Evolutionary conservation across 345 rosid species (phyloP), one percentile per base, ranked within the genome.

Genomic region (Aethionema arabicum): DNA sequence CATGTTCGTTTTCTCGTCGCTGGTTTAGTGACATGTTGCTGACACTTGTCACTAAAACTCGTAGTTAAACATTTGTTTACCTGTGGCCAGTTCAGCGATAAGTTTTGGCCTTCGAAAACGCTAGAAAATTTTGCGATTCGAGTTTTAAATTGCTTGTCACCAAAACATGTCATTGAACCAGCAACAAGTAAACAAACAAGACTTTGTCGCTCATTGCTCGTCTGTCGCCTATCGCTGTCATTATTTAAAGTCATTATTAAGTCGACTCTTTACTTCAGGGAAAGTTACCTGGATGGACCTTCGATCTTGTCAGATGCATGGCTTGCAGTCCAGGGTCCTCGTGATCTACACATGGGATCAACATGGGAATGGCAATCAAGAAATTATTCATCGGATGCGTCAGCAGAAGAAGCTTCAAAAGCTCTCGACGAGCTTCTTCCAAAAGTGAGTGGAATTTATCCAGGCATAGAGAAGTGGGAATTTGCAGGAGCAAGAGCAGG

Each of bases 341-440:
- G 74, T 33, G 73, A 76, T 66, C 40, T 85, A 14, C 76, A 67
- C 63, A 62, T 86, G 80, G 98, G 96, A 55, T 83, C 98, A 21
- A 92, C 96, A 16, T 85, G 96, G 95, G 93, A 92, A 36, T 92
- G 96, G 95, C 77, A 79, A 52, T 92, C 96, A 35, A 83, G 82
- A 71, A 81, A 92, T 56, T 74, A 75, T 51, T 85, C 87, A 42
- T 55, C 82, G 39, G 57, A 63, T 40, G 95, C 85, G 60, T 70
- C 88, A 53, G 79, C 53, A 31, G 86, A 89, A 45, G 96, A 92
- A 78, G 89, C 93, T 54, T 72, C 85, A 9, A 75, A 51, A 69
- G 93, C 96, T 45, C 84, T 92, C 6, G 31, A 74, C 12, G 82
- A 78, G 79, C 98, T 92, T 75, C 78, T 88, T 39, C 93, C 93